Percentiles rank a stretch among this genome's conserved stretches.
Conservation (phyloP, 2,329 filamentous ascomycete genomes). For the Plenodomus biglobosus region DNA sequence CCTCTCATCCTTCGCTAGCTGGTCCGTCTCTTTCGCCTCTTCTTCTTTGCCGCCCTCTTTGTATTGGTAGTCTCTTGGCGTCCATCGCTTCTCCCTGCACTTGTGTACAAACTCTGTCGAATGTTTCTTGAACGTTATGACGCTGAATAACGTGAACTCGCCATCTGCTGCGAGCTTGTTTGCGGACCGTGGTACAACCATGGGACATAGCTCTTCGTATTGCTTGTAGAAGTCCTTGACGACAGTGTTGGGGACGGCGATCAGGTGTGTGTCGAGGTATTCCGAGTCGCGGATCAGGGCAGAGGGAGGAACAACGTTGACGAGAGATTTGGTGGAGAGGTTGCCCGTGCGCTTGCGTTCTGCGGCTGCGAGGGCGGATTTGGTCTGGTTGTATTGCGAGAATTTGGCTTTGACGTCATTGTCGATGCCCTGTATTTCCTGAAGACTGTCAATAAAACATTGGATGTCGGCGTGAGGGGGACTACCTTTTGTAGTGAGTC, state of each 20-base stretch:
- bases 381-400: slow-evolving; percentile 89
- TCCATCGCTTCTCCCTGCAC: slow-evolving; percentile 90
- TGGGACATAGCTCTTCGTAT: slow-evolving; percentile 85
- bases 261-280: slow-evolving; percentile 92
- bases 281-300: slow-evolving; percentile 83
- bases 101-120: slow-evolving; percentile 86
- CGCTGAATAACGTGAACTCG: slow-evolving; percentile 85
- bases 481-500: slow-evolving; percentile 84
- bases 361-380: slow-evolving; percentile 77
- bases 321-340: slow-evolving; percentile 88
- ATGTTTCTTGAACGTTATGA: slow-evolving; percentile 92
- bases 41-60: slow-evolving; percentile 87
- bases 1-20: slow-evolving; percentile 78
- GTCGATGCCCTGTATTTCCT: slow-evolving; percentile 90
- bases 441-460: slow-evolving; percentile 1
- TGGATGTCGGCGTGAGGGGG: neutral
- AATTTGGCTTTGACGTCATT: slow-evolving; percentile 95
- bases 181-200: slow-evolving; percentile 92
- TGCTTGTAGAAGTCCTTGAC: slow-evolving; percentile 86
- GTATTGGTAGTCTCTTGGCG: slow-evolving; percentile 90
- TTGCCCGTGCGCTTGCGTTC: slow-evolving; percentile 93
- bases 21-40: slow-evolving; percentile 83
- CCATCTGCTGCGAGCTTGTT: slow-evolving; percentile 79
- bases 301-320: slow-evolving; percentile 77
- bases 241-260: slow-evolving; percentile 78